Evolutionary conservation across 768 basidiomycete species (phyloP), one percentile per base, ranked within the genome.

Genomic region (Tulasnella sp.): DNA sequence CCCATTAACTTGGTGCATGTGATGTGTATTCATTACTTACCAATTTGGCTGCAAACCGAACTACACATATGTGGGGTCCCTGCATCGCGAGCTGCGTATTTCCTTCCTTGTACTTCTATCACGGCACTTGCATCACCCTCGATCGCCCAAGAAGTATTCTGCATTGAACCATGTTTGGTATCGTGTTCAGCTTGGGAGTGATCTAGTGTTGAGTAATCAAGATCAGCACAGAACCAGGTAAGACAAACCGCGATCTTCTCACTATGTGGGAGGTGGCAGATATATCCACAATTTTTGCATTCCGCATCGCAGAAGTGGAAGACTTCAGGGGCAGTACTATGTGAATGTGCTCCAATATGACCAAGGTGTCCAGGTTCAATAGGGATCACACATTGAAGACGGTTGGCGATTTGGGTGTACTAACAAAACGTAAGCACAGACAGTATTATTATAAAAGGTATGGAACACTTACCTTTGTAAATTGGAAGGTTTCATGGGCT

Each of bases 371-470:
- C 33, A 32, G 48, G 35, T 13, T 47, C 20, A 32, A 55, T 55
- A 13, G 13, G 6, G 7, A 41, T 27, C 8, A 39, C 48, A 33
- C 53, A 55, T 10, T 34, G 37, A 13, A 53, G 35, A 9, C 41
- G 34, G 22, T 43, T 52, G 9, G 53, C 53, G 8, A 41, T 31
- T 55, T 55, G 53, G 8, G 53, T 55, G 39, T 9, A 53, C 53
- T 55, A 31, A 19, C n/a, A n/a, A n/a, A n/a, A n/a, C n/a, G n/a
- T n/a, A n/a, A n/a, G n/a, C n/a, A n/a, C n/a, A n/a, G n/a, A 25
- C 19, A 3, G 8, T 13, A 7, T 13, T 1, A n/a, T 6, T n/a
- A 29, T 13, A 6, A 5, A 16, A 2, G 4, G 35, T 10, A 9
- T 10, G 13, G 10, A 5, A n/a, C n/a, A n/a, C n/a, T n/a, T 32